A percentile compares a stretch with the other conserved stretches of the same genome.
Evolutionary conservation across 164 flowering plant genomes (phyloP).

Genomic region (Dillenia suffruticosa): DNA sequence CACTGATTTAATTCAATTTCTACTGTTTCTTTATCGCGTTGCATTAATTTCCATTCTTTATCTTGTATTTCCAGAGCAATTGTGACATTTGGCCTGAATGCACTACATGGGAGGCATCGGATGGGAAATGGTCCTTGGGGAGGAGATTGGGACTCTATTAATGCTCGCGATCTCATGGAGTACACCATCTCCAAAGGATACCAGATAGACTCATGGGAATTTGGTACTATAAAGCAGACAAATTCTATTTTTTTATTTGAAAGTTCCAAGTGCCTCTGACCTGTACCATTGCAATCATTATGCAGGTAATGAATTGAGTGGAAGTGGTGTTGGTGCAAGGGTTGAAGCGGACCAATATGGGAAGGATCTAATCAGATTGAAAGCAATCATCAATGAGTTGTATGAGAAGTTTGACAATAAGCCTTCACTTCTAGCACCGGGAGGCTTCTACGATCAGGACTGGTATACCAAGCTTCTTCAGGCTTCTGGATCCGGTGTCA

Average conservation of each 20-base stretch:
- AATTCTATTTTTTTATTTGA: neutral
- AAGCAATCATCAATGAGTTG: constrained; percentile 39
- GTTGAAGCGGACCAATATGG: constrained; percentile 69
- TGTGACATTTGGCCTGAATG: constrained; percentile 88
- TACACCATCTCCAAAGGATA: constrained; percentile 79
- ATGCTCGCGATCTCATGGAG: constrained; percentile 57
- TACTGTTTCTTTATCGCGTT: too few relatives aligned
- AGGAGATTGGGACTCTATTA: constrained; percentile 77
- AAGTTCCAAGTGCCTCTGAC: too few relatives aligned
- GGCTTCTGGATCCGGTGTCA: constrained; percentile 53
- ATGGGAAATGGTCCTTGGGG: constrained; percentile 38
- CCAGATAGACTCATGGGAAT: constrained; percentile 86
- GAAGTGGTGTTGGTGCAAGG: constrained; percentile 72
- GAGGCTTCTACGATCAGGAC: constrained; percentile 65
- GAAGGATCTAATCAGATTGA: constrained; percentile 62
- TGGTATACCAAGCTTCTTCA: constrained; percentile 78
- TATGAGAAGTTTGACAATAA: constrained; percentile 34
- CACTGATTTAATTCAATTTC: too few relatives aligned
- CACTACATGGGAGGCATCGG: constrained; percentile 68
- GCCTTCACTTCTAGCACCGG: constrained; percentile 84
- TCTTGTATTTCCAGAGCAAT: constrained; percentile 48
- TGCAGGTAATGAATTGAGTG: constrained; percentile 91
- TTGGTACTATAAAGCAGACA: constrained; percentile 41
- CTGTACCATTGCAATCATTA: too few relatives aligned
- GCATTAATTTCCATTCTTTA: too few relatives aligned